Base-by-base conservation (phyloP, 192 early-diverging fungal species). In the Phycomyces blakesleeanus region DNA sequence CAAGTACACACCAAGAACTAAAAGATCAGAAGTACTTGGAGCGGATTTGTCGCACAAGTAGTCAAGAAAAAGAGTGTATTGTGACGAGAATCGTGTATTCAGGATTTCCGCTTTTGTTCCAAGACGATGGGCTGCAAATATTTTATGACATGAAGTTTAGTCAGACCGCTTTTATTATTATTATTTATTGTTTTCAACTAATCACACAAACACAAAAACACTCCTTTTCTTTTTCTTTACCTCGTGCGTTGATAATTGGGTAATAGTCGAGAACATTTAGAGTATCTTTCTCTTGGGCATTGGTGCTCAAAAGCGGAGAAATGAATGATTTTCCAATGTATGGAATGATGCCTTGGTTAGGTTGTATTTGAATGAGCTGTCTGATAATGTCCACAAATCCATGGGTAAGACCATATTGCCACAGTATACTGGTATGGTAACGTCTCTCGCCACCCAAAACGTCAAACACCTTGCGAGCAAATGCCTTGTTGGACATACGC, bases 211-310 rank as follows among this genome's bases (percentile, higher is more conserved):
- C n/a, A n/a, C n/a, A n/a, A n/a, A n/a, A n/a, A n/a, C n/a, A n/a
- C n/a, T n/a, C n/a, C n/a, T n/a, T n/a, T n/a, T n/a, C n/a, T 14
- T 38, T 55, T 21, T 22, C 3, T 52, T 49, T 75, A 75, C 77
- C 77, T 76, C 80, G 54, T n/a, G 80, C 77, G 53, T 79, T 79
- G 29, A 79, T 64, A 4, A 82, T 29, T 9, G 80, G 80, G 44
- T 74, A 75, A 40, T 79, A 82, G 34, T 75, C 73, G 12, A 66
- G 27, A 16, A 69, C 22, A 20, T 70, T 52, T 9, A 75, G 44
- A 3, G 27, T 3, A 20, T 51, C 34, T 21, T 11, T 8, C 2
- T 51, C 25, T 0, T 5, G 16, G 11, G 7, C 8, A 16, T 15
- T n/a, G 15, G 20, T 26, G 8, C 16, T 10, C 2, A 66, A n/a